Evolutionary conservation across 179 eudicot genomes (phyloP), one percentile per base, ranked within the genome.

Genomic region (Beta macrorhiza): DNA sequence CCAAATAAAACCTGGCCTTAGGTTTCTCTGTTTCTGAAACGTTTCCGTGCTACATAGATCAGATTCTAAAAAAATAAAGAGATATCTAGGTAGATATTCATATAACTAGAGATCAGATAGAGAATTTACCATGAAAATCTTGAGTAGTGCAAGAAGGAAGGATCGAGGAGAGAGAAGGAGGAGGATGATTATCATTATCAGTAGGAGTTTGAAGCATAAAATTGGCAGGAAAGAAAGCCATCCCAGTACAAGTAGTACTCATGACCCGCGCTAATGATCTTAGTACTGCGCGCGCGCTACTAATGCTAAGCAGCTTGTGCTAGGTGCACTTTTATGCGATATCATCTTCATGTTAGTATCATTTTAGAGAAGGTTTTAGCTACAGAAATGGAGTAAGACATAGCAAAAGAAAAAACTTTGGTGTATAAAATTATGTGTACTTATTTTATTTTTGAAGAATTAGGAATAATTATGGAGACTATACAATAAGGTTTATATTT

Each of bases 201-300:
- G 74, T 80, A 70, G 91, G 90, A 83, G 90, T 79, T 85, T 90
- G 97, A 62, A 92, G 91, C 94, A 93, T 90, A 87, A 93, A 95
- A 88, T 92, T 95, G 65, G 95, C 67, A 56, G 93, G 91, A 83
- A 93, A 93, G 89, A 95, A 95, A 65, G 88, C 95, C 99, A 95
- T 95, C 85, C 83, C 90, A 71, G 83, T 82, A 86, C 87, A 84
- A 82, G 80, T 75, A 79, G 85, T 80, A 86, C 87, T 90, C 91
- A 89, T 93, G 79, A 83, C 85, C 87, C 73, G 53, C 53, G 10
- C 53, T 49, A 9, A 7, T 49, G 53, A 49, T 49, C 9, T 49
- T 49, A 49, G 4, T 2, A 37, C 42, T 49, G 53, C 11, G 53
- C 53, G 53, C 11, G 49, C 62, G 62, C 62, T 5, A 16, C 61